Evolutionary conservation across 2,329 filamentous ascomycete species (phyloP).

Genomic region (Sphaerostilbella broomeana): DNA sequence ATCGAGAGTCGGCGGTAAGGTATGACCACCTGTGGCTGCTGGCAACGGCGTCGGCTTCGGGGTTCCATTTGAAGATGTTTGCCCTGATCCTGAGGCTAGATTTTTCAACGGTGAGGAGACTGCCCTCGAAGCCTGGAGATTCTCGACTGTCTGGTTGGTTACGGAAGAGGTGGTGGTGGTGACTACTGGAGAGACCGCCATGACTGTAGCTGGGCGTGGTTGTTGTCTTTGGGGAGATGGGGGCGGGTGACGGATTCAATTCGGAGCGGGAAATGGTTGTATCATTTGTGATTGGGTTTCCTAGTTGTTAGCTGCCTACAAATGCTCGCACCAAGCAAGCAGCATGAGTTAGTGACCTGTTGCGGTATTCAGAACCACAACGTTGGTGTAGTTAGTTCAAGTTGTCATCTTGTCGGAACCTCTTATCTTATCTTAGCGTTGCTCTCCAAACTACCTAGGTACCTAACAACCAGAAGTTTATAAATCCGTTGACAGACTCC

Average conservation of each 20-base stretch:
- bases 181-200: slow-evolving; percentile 44
- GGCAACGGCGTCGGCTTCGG: slow-evolving; percentile 30
- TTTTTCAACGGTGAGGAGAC: slow-evolving; percentile 41
- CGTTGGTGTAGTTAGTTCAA: too few species aligned
- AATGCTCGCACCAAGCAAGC: background rate
- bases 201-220: slow-evolving; percentile 19
- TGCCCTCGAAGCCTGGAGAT: slow-evolving; percentile 26
- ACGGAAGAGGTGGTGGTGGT: slow-evolving; percentile 22
- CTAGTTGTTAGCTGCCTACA: background rate
- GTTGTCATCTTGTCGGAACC: too few species aligned
- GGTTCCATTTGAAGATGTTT: slow-evolving; percentile 40
- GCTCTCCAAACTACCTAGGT: too few species aligned
- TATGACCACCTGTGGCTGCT: slow-evolving; percentile 20
- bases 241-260: background rate
- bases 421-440: too few species aligned
- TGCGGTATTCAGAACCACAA: too few species aligned
- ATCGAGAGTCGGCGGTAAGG: slow-evolving; percentile 41
- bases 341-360: too few species aligned
- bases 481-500: too few species aligned
- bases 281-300: too few species aligned
- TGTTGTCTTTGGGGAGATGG: background rate
- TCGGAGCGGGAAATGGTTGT: background rate
- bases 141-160: slow-evolving; percentile 28
- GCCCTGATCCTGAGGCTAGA: slow-evolving; percentile 29
- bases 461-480: too few species aligned